Conservation (phyloP, 2,329 filamentous ascomycete genomes). For the Alternaria panax region DNA sequence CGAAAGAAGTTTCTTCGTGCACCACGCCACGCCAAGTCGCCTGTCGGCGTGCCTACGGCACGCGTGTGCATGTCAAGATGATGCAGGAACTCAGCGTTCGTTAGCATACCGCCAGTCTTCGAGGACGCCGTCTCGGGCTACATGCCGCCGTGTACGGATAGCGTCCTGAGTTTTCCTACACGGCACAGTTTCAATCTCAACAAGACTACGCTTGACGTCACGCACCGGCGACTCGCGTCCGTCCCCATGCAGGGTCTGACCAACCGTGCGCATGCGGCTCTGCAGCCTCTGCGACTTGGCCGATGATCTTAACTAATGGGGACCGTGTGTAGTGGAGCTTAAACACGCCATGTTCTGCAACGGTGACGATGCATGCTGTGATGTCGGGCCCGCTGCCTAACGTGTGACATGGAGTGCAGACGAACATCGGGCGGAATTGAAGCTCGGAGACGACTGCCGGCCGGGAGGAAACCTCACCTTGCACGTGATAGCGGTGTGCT, state of each 20-base stretch:
- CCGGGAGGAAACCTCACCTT: constrained; percentile 11
- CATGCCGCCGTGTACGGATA: constrained; percentile 22
- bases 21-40: constrained; percentile 1
- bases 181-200: constrained; percentile 29
- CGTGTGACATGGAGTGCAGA: constrained; percentile 9
- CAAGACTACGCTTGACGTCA: constrained; percentile 33
- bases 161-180: constrained; percentile 26
- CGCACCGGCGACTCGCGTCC: constrained; percentile 12
- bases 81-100: constrained; percentile 8
- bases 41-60: neutral
- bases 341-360: constrained; percentile 21
- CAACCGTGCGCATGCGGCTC: constrained; percentile 37
- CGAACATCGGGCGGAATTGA: constrained; percentile 5
- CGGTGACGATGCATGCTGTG: constrained; percentile 19
- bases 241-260: constrained; percentile 32
- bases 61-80: constrained; percentile 1
- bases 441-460: constrained; percentile 11
- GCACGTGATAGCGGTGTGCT: neutral
- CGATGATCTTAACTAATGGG: constrained; percentile 35
- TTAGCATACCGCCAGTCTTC: constrained; percentile 4
- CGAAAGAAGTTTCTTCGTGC: neutral
- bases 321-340: constrained; percentile 22
- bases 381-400: constrained; percentile 23
- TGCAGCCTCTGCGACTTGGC: constrained; percentile 39
- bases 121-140: constrained; percentile 15